Evolutionary conservation across 2,329 filamentous ascomycete species (phyloP).

Genomic region (Ophiostoma triangulosporum): DNA sequence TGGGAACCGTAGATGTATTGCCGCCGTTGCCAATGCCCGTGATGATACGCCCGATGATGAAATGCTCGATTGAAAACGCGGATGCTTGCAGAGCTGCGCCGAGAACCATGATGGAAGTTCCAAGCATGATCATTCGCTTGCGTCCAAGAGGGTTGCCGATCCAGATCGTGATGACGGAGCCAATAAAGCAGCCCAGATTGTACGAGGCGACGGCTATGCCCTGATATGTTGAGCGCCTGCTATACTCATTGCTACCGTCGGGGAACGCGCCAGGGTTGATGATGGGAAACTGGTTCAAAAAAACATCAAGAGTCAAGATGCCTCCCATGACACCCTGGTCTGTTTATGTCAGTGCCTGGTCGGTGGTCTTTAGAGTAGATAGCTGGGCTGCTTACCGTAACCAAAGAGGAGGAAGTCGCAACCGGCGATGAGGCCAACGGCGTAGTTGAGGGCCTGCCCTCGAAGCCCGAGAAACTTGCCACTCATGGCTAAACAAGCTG

Average conservation of each 20-base stretch:
- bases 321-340: constrained; percentile 67
- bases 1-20: constrained; percentile 36
- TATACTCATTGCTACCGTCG: constrained; percentile 20
- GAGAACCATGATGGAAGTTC: constrained; percentile 28
- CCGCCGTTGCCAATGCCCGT: constrained; percentile 30
- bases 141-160: constrained; percentile 29
- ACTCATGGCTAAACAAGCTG: neutral
- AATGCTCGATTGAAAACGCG: constrained; percentile 26
- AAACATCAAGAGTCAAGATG: constrained; percentile 54
- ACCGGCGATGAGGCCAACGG: constrained; percentile 57
- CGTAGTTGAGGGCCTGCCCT: constrained; percentile 52
- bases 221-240: constrained; percentile 36
- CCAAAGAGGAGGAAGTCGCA: constrained; percentile 55
- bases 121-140: constrained; percentile 27
- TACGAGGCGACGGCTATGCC: constrained; percentile 25
- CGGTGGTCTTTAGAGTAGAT: neutral
- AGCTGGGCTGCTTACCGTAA: constrained; percentile 28
- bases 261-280: constrained; percentile 30
- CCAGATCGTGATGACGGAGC: constrained; percentile 20
- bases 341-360: constrained; percentile 17
- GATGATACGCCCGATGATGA: constrained; percentile 32
- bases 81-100: constrained; percentile 28
- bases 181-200: constrained; percentile 21
- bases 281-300: constrained; percentile 39
- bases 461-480: constrained; percentile 47